Base-by-base conservation (phyloP, 176 grass and related monocot genomes). In the Avena eriantha region DNA sequence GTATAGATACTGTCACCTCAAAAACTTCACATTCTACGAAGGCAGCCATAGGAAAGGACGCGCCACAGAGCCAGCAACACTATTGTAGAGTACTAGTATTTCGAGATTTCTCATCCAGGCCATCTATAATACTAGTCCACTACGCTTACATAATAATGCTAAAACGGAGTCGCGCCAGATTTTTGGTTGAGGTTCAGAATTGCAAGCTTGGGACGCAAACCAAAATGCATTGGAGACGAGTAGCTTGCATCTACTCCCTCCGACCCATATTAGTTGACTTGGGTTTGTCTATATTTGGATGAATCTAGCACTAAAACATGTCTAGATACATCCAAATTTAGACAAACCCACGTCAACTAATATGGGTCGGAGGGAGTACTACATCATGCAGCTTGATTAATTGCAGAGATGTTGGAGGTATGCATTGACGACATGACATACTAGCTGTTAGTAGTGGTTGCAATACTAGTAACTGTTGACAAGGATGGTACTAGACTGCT, bases 171-270 rank as follows among this genome's bases (percentile, higher is more conserved):
- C 39, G 5, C 13, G 16, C 15, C 43, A 49, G 45, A 8, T 49
- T 74, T 73, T 74, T 74, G 45, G 45, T 74, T 26, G 45, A 49
- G 45, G n/a, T 49, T n/a, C 48, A 47, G 6, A 74, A 74, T 1
- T 15, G 13, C 71, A 74, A 22, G 45, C 6, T 26, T 74, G 22
- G 2, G 71, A 26, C 14, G 41, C 70, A 10, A 22, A 49, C 45
- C 71, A 49, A 49, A 74, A 74, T 73, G 70, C 24, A 49, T 73
- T 74, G 71, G 22, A 48, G 71, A 74, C 8, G 71, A 16, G 43
- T 72, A 22, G 39, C 26, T 49, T 74, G 43, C 13, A 74, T 24
- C 43, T 24, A 48, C n/a, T n/a, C n/a, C n/a, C n/a, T n/a, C n/a
- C n/a, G n/a, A n/a, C n/a, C n/a, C n/a, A n/a, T n/a, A n/a, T n/a